Conservation (phyloP, 257 asterid genomes). For the Solanum rostratum region DNA sequence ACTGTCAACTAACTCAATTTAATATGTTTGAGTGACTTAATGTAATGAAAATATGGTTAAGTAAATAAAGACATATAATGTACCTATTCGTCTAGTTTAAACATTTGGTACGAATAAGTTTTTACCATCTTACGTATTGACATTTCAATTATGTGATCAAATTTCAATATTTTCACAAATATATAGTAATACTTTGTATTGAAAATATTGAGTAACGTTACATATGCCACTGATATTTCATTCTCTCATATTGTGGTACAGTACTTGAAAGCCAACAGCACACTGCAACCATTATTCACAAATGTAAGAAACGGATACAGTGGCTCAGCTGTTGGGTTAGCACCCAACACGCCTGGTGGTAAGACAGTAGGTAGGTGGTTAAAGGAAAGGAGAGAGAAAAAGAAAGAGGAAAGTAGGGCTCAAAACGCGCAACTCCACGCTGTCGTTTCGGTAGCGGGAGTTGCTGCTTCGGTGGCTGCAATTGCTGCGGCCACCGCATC, state of each 20-base stretch:
- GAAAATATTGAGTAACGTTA: not conserved
- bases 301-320: conserved; percentile 43
- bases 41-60: not conserved
- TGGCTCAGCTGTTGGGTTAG: conserved; percentile 27
- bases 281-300: conserved; percentile 79
- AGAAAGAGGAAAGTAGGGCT: conserved; percentile 85
- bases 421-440: conserved; percentile 95
- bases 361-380: conserved; percentile 95
- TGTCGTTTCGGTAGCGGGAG: conserved; percentile 80
- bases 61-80: not conserved
- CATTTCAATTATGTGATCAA: not conserved
- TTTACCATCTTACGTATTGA: not conserved
- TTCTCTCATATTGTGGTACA: conserved; percentile 7
- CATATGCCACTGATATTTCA: not conserved
- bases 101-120: not conserved
- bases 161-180: not conserved
- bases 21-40: not conserved
- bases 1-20: not conserved
- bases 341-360: conserved; percentile 64
- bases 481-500: conserved; percentile 93
- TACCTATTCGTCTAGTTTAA: not conserved
- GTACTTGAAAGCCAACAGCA: conserved; percentile 85
- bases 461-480: conserved; percentile 88
- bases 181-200: no score
- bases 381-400: conserved; percentile 86